Percentiles rank a stretch among this genome's conserved stretches.
phyloP scores from a whole-genome alignment of 177 flowering plant species.

The Vitis hybrid region DNA sequence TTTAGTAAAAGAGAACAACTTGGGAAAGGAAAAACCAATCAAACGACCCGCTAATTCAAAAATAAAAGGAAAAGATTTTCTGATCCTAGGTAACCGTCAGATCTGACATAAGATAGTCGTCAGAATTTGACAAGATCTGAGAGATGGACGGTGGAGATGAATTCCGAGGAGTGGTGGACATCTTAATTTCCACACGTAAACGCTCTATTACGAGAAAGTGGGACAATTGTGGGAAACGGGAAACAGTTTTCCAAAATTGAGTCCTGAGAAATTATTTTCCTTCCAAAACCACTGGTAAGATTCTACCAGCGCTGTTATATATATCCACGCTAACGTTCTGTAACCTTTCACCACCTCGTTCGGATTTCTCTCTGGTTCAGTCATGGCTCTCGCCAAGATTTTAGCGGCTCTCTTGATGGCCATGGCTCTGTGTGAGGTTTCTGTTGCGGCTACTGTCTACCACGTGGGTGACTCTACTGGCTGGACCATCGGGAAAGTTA shows the following conservation, averaged over 20 bases:
- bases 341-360: not conserved
- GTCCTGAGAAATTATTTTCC: not conserved
- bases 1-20: no score
- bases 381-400: not conserved
- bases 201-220: not conserved
- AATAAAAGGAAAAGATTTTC: no score
- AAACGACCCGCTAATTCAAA: no score
- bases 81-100: no score
- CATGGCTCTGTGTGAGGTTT: not conserved
- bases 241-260: not conserved
- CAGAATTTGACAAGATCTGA: no score
- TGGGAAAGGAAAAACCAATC: no score
- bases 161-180: no score
- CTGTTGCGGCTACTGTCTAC: conserved; percentile 6
- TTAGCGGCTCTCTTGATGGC: not conserved
- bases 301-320: not conserved
- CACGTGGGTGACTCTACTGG: conserved; percentile 31
- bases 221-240: not conserved
- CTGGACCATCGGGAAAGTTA: conserved; percentile 18
- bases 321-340: not conserved
- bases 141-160: no score
- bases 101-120: no score
- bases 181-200: no score
- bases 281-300: not conserved
- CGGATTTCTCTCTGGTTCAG: not conserved